Evolutionary conservation across 371 early-diverging fungal genomes (phyloP), one percentile per base, ranked within the genome.

Genomic region (Mortierella sp.): DNA sequence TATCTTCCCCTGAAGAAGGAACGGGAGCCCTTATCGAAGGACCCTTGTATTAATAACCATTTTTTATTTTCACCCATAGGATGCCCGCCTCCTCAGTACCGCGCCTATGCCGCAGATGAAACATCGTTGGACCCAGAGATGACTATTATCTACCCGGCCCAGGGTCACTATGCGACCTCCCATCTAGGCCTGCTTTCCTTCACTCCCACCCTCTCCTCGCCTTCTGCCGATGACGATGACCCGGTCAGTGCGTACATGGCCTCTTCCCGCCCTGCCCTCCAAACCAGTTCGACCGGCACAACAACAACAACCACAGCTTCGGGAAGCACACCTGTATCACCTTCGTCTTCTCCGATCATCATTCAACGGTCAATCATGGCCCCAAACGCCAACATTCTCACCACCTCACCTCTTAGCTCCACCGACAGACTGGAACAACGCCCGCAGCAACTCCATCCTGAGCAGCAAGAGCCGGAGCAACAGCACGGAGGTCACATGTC

Each of bases 51-150:
- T 50, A 34, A 48, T 1, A 9, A 1, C 24, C n/a, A 40, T 14
- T n/a, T 43, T 40, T 28, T 50, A 16, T 50, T 50, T 50, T 16
- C 13, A 16, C 13, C 28, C 16, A 0, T 67, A 67, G 73, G 46
- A 73, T 73, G 57, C 43, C 69, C 75, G 24, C 80, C 80, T 13
- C 80, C 80, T 5, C 71, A 75, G 24, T 80, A 80, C 48, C 72
- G 61, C 31, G 53, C 72, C 13, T 71, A 80, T 31, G 53, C 59
- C 3, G 37, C 71, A 14, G 80, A 80, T 48, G 76, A 71, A 40
- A 75, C 75, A 0, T 48, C 67, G 24, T 21, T 75, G 10, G 80
- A 75, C 53, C 75, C 80, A 4, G 75, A 79, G 51, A 75, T 74
- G 71, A 40, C 55, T 13, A 31, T 75, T 13, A 59, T 71, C 26